Percentiles rank a stretch among this genome's conserved stretches.
These are phyloP conservation scores for Coprinellus aureogranulatus DNA, from an alignment of 768 basidiomycete genomes.

Conservation along the genomic window DNA sequence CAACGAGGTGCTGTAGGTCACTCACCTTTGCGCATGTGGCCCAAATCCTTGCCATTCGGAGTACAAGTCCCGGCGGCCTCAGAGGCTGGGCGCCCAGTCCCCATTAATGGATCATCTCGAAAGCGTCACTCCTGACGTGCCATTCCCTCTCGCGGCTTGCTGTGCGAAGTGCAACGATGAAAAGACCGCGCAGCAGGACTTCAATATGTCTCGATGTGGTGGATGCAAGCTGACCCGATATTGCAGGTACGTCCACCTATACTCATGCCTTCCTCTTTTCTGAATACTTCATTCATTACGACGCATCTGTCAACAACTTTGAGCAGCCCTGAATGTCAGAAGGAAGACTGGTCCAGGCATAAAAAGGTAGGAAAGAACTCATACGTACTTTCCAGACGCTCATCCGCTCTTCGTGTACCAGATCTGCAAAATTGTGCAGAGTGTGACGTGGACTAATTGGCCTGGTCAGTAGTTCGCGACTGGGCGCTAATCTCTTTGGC, in stretches of 20 bases:
- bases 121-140: neutral
- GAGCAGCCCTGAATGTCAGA: conserved; percentile 13
- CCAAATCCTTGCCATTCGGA: too few species aligned
- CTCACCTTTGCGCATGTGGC: too few species aligned
- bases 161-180: conserved; percentile 16
- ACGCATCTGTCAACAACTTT: neutral
- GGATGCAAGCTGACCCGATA: conserved; percentile 18
- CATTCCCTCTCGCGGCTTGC: conserved; percentile 14
- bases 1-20: too few species aligned
- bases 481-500: too few species aligned
- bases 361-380: conserved; percentile 10
- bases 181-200: conserved; percentile 1
- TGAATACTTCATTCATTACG: neutral
- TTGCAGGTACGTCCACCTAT: neutral
- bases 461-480: too few species aligned
- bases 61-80: too few species aligned
- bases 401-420: too few species aligned
- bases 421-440: conserved; percentile 14
- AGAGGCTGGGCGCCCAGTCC: too few species aligned
- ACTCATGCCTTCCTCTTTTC: too few species aligned
- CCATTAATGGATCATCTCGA: neutral
- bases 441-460: conserved; percentile 18
- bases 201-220: conserved; percentile 13
- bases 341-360: conserved; percentile 17
- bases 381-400: neutral